Evolutionary conservation across 352 stramenopile species (phyloP), one percentile per base, ranked within the genome.

Genomic region (Globisporangium carolinianum): DNA sequence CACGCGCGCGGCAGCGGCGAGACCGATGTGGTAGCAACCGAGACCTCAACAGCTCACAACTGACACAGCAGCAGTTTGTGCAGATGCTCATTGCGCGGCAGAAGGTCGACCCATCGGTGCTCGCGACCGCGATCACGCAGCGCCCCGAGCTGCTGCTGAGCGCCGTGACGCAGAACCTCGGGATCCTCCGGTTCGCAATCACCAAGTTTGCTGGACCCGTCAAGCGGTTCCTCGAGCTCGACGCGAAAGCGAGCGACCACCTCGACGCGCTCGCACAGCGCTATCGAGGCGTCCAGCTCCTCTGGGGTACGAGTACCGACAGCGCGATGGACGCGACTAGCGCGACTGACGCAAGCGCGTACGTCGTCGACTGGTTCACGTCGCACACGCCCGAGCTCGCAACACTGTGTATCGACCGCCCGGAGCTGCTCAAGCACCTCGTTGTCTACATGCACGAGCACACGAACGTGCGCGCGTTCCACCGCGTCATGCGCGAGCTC

Each of bases 141-240:
- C 80, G 69, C 15, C 79, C 77, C 4, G 83, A 88, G 57, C 81
- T 87, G 4, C 55, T 92, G n/a, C 55, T 87, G 46, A 84, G 64
- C 41, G 77, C 80, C 0, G 72, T 89, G 11, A 47, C 72, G 6
- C 58, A 80, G 12, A 88, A 90, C 60, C 75, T 80, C 9, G 78
- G 83, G 0, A 90, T 92, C 53, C 59, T 91, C 35, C 61, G 81
- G 17, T 90, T 90, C 35, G 66, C 67, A 5, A 89, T 92, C 58
- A 77, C 71, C 11, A 87, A 90, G 58, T 89, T 87, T 45, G 47
- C 79, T 4, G 67, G 76, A 0, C 54, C 68, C 3, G 82, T 90
- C n/a, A 87, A 89, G 63, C 58, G 68, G 5, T 91, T 91, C 49
- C 53, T 91, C 4, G 71, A 71, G 8, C 52, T 91, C 36, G 82